Base-by-base conservation (phyloP, 176 grass and related monocot genomes). In the Raddia guianensis region DNA sequence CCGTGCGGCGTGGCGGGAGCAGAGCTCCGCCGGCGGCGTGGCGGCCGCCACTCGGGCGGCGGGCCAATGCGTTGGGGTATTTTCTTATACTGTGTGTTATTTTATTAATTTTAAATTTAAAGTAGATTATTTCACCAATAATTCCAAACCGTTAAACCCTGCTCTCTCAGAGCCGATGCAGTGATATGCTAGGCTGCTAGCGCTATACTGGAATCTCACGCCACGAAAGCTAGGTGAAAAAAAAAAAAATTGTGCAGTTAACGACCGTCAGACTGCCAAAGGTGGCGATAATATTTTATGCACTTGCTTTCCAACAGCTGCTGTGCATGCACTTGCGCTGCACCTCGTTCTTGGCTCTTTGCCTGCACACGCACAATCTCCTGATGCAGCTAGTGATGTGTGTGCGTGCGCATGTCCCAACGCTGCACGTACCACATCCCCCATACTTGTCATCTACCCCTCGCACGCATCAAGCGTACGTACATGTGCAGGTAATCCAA, bases 311-410 rank as follows among this genome's bases (percentile, higher is more conserved):
- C 72, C 43, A 72, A 71, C 66, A 48, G 50, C 48, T 79, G 42
- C 48, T 27, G 0, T 27, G 27, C 27, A 27, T 72, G 75, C 58
- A 48, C 66, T 62, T 72, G 55, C 79, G 13, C 54, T 21, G 54
- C 67, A 80, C 68, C 49, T 18, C 66, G 66, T 9, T 64, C 32
- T 72, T 72, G 75, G 59, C 75, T 72, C 66, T 51, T 63, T 85
- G 66, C 74, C 55, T 85, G 18, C 13, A 10, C 53, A 84, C 10
- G 37, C 63, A 57, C 52, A 5, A 19, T 3, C 10, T 58, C 27
- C 27, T 27, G 27, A 27, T 27, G 27, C 27, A 27, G 27, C 27
- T 27, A 27, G 27, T 27, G 27, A 27, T 27, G 27, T 27, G 27
- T 27, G 27, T 27, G 27, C 1, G 27, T 27, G 27, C 27, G 27